These are phyloP conservation scores for Rhododendron henanense DNA, from an alignment of 148 eudicot genomes.

Conservation along the genomic window DNA sequence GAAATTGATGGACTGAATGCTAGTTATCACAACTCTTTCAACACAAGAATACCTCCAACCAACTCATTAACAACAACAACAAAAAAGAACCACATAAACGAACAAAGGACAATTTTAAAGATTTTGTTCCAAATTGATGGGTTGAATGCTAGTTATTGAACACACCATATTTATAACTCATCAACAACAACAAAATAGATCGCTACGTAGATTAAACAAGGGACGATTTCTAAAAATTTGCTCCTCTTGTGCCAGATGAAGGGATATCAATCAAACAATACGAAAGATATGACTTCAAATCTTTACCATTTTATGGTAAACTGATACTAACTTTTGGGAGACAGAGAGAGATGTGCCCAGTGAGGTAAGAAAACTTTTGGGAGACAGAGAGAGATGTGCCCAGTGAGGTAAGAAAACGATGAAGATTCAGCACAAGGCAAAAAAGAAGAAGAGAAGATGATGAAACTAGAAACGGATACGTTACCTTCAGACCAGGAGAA, in stretches of 20 bases:
- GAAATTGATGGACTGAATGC: neutral
- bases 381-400: neutral
- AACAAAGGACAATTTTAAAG: neutral
- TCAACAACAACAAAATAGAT: neutral
- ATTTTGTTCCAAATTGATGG: neutral
- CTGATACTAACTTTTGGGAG: neutral
- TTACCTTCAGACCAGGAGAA: conserved; percentile 7
- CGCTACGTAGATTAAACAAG: neutral
- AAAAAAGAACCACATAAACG: neutral
- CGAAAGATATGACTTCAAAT: neutral
- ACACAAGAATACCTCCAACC: neutral
- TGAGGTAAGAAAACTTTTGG: neutral
- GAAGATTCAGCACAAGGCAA: neutral
- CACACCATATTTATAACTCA: neutral
- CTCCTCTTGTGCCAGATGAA: neutral
- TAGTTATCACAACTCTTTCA: neutral
- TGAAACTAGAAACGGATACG: neutral
- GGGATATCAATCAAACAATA: neutral
- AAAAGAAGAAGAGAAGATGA: neutral
- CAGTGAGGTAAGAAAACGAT: neutral
- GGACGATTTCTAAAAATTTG: neutral
- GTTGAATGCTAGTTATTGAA: neutral
- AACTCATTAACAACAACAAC: neutral
- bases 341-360: neutral
- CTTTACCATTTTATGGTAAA: neutral